These are phyloP conservation scores for Candida koratica DNA, from an alignment of 805 yeast species.

Conservation along the genomic window DNA sequence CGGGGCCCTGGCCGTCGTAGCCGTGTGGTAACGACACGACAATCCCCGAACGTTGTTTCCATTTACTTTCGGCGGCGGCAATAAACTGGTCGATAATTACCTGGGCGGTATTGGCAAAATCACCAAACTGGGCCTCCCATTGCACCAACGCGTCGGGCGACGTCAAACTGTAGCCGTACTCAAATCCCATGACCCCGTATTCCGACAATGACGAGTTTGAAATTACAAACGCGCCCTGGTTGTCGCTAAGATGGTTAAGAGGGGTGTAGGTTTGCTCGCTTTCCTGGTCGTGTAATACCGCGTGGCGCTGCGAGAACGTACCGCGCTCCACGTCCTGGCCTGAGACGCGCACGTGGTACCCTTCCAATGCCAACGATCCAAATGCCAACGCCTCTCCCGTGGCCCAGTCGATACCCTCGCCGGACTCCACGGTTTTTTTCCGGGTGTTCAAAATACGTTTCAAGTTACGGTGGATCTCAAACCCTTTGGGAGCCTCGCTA, in stretches of 20 bases:
- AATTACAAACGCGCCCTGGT: conserved; percentile 83
- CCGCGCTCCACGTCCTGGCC: conserved; percentile 99
- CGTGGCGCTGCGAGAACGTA: conserved; percentile 99
- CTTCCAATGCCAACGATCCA: conserved; percentile 88
- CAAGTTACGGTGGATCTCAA: conserved; percentile 90
- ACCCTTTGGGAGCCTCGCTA: conserved; percentile 81
- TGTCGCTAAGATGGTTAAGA: conserved; percentile 69
- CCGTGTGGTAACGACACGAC: conserved; percentile 97
- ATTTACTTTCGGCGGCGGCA: conserved; percentile 94
- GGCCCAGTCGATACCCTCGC: conserved; percentile 97
- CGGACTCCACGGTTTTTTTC: conserved; percentile 79
- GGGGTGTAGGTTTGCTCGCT: conserved; percentile 84
- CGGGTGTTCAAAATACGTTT: conserved; percentile 89
- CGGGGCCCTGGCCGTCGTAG: conserved; percentile 99
- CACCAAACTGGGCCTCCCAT: conserved; percentile 99
- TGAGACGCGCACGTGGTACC: conserved; percentile 92
- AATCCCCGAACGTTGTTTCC: conserved; percentile 98
- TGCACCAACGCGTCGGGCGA: conserved; percentile 95
- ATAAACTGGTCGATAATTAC: conserved; percentile 95
- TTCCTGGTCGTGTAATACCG: conserved; percentile 93
- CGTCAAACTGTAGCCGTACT: conserved; percentile 96
- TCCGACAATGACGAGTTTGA: conserved; percentile 95
- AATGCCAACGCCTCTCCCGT: conserved; percentile 99
- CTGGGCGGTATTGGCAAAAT: conserved; percentile 98
- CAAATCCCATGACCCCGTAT: conserved; percentile 99